Evolutionary conservation across 148 eudicot genomes (phyloP).

Genomic region (Pouteria glomerata): DNA sequence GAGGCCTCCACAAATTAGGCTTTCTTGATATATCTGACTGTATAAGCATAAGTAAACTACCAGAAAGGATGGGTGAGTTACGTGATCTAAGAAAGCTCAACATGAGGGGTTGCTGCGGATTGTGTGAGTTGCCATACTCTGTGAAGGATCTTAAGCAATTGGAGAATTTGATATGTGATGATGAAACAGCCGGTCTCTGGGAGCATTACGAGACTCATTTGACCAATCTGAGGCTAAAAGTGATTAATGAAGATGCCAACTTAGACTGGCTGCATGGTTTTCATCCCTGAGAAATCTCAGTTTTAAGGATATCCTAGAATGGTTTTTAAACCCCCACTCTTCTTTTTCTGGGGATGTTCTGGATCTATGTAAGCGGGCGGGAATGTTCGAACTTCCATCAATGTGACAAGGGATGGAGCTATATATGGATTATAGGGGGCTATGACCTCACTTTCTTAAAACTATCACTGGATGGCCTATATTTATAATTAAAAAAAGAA

Average conservation of each 20-base stretch:
- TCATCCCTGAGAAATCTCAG: not conserved
- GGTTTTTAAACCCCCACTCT: not conserved
- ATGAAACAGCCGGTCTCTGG: slow-evolving; percentile 15
- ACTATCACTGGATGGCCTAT: too few species aligned
- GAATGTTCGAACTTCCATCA: too few species aligned
- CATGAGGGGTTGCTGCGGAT: slow-evolving; percentile 19
- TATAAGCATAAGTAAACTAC: slow-evolving; percentile 6
- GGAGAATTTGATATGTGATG: slow-evolving; percentile 14
- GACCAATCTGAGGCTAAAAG: not conserved
- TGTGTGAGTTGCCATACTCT: slow-evolving; percentile 16
- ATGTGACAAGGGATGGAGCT: too few species aligned
- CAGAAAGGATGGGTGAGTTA: slow-evolving; percentile 17
- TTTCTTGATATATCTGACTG: slow-evolving; percentile 21
- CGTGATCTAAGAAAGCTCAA: slow-evolving; percentile 11
- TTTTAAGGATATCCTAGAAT: not conserved
- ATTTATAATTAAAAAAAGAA: too few species aligned
- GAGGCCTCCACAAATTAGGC: slow-evolving; percentile 14
- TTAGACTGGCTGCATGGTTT: slow-evolving; percentile 13
- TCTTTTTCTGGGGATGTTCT: not conserved
- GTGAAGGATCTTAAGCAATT: slow-evolving; percentile 9
- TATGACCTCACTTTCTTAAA: too few species aligned
- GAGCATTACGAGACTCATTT: not conserved
- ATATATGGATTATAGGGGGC: too few species aligned
- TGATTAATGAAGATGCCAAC: slow-evolving; percentile 15
- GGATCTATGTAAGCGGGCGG: too few species aligned